Percentiles rank a stretch among this genome's conserved stretches.
Evolutionary conservation across 495 filamentous ascomycete species (phyloP).

Genomic region (Penicillium dipodomyicola): DNA sequence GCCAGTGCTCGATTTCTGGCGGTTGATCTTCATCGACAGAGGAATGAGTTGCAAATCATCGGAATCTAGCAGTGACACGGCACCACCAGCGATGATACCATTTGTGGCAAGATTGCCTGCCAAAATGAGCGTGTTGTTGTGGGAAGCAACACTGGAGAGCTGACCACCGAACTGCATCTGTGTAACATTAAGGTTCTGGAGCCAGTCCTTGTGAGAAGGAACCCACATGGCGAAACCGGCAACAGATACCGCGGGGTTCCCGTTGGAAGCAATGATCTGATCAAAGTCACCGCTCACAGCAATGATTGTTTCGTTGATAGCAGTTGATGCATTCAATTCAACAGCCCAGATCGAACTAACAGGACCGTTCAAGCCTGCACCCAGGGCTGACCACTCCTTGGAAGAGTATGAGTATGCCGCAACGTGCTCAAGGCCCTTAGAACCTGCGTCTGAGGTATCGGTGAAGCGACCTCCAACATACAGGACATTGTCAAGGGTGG

Average conservation of each 20-base stretch:
- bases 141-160: constrained; percentile 63
- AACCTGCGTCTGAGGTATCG: constrained; percentile 61
- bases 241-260: constrained; percentile 57
- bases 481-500: constrained; percentile 58
- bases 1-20: constrained; percentile 55
- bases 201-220: constrained; percentile 83
- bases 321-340: constrained; percentile 72
- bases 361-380: constrained; percentile 79
- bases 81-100: constrained; percentile 64
- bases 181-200: constrained; percentile 72
- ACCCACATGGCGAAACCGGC: constrained; percentile 90
- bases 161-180: constrained; percentile 65
- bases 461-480: constrained; percentile 89
- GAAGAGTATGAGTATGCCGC: constrained; percentile 69
- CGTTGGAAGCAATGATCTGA: constrained; percentile 62
- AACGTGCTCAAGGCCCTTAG: constrained; percentile 63
- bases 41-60: constrained; percentile 48
- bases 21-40: constrained; percentile 64
- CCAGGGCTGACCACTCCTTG: constrained; percentile 74
- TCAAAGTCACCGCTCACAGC: constrained; percentile 80
- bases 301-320: constrained; percentile 68
- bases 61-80: constrained; percentile 57
- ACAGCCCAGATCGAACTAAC: constrained; percentile 72
- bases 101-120: constrained; percentile 76
- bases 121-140: constrained; percentile 64